Conservation (phyloP, 2,329 filamentous ascomycete genomes). For the Clonostachys sp. region DNA sequence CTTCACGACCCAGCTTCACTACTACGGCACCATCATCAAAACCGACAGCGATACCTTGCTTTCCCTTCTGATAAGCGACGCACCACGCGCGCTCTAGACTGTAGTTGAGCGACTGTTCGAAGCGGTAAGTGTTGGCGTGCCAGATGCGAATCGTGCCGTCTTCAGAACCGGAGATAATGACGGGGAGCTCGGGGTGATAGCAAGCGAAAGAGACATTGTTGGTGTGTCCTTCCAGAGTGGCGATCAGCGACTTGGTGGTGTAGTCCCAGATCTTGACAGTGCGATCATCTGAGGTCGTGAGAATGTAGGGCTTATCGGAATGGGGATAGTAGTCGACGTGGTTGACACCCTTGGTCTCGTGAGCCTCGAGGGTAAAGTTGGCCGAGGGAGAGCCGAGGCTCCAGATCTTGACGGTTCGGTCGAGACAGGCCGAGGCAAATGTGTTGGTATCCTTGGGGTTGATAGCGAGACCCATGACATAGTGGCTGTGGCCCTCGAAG, state of each 20-base stretch:
- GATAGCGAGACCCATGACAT: conserved; percentile 93
- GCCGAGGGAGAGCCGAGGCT: conserved; percentile 88
- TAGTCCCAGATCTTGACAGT: conserved; percentile 99
- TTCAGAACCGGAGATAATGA: conserved; percentile 97
- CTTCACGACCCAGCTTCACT: conserved; percentile 94
- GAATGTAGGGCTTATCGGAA: conserved; percentile 76
- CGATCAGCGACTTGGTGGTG: conserved; percentile 95
- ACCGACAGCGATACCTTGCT: conserved; percentile 90
- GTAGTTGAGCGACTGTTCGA: conserved; percentile 95
- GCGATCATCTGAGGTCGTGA: conserved; percentile 93
- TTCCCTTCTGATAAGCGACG: conserved; percentile 90
- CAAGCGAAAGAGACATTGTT: conserved; percentile 98
- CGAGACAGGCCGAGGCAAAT: conserved; percentile 89
- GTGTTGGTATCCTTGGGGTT: conserved; percentile 97
- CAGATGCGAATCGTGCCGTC: conserved; percentile 97
- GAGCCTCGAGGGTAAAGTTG: conserved; percentile 95
- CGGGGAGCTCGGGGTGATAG: conserved; percentile 93
- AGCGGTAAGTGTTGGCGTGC: conserved; percentile 95
- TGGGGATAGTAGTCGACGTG: conserved; percentile 87
- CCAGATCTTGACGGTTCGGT: conserved; percentile 98
- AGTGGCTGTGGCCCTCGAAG: conserved; percentile 94
- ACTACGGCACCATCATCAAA: conserved; percentile 98
- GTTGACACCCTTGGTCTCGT: conserved; percentile 97
- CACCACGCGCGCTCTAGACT: conserved; percentile 96
- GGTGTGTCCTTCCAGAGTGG: conserved; percentile 92